phyloP scores from a whole-genome alignment of 306 rosid genomes.

The Corylus americana region DNA sequence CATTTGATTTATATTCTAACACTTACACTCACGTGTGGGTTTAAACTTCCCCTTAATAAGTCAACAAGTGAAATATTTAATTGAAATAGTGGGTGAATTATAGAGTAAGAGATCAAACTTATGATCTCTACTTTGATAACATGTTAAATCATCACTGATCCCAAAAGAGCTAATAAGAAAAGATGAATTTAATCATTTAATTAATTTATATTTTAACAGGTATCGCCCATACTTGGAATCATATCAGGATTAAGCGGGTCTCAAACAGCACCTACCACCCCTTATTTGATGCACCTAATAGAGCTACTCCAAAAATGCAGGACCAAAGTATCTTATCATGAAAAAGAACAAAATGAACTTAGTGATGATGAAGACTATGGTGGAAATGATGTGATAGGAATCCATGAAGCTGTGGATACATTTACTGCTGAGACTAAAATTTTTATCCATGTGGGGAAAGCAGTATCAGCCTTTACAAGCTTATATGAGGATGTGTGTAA shows the following conservation, averaged over 20 bases:
- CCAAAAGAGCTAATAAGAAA: too few relatives aligned
- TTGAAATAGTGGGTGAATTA: too few relatives aligned
- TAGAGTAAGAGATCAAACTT: too few relatives aligned
- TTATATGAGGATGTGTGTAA: constrained; percentile 82
- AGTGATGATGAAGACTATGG: constrained; percentile 83
- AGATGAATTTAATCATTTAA: too few relatives aligned
- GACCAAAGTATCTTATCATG: constrained; percentile 65
- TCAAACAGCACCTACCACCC: constrained; percentile 42
- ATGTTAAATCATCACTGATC: too few relatives aligned
- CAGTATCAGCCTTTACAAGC: constrained; percentile 53
- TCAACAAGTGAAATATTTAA: too few relatives aligned
- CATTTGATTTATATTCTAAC: too few relatives aligned
- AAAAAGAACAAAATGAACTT: constrained; percentile 61
- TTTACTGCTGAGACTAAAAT: constrained; percentile 61
- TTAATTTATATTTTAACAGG: constrained; percentile 21
- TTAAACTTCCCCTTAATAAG: too few relatives aligned
- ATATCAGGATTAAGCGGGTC: constrained; percentile 59
- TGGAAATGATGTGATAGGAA: constrained; percentile 75
- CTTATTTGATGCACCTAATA: constrained; percentile 65
- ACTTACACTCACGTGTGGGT: too few relatives aligned
- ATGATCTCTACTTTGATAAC: too few relatives aligned
- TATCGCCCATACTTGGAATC: constrained; percentile 52
- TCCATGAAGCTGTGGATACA: constrained; percentile 61
- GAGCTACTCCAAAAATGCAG: constrained; percentile 68
- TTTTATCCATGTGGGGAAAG: constrained; percentile 49